Evolutionary conservation across 169 alveolate species (phyloP).

Genomic region (Plasmodium falciparum): DNA sequence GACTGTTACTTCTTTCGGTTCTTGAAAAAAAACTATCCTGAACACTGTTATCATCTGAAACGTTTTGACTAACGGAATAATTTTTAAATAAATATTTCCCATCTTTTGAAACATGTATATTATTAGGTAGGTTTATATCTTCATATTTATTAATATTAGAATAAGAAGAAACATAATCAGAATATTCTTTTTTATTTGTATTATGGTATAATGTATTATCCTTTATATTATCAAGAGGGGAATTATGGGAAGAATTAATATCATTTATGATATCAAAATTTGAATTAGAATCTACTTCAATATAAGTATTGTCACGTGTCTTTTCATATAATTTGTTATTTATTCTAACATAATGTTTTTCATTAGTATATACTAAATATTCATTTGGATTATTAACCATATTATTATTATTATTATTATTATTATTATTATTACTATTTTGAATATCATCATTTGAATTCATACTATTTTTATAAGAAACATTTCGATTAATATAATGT

Average conservation of each 20-base stretch:
- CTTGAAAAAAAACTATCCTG: neutral
- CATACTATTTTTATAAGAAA: too few species aligned
- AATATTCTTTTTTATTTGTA: neutral
- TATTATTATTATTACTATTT: too few species aligned
- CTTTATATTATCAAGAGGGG: neutral
- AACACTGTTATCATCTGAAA: neutral
- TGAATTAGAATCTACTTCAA: too few species aligned
- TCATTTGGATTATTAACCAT: too few species aligned
- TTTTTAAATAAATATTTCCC: neutral
- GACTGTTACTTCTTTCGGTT: neutral
- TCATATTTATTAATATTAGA: slow-evolving; percentile 10
- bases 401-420: too few species aligned
- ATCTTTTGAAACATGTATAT: neutral
- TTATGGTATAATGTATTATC: slow-evolving; percentile 4
- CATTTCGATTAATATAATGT: too few species aligned
- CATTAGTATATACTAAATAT: too few species aligned
- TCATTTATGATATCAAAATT: too few species aligned
- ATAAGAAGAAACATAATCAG: neutral
- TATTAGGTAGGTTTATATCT: neutral
- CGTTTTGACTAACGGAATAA: neutral
- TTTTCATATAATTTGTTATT: too few species aligned
- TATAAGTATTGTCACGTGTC: too few species aligned
- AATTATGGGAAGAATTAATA: neutral
- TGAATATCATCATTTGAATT: too few species aligned
- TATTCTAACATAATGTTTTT: too few species aligned